Evolutionary conservation across 306 rosid species (phyloP).

Genomic region (Gastrolobium bilobum): DNA sequence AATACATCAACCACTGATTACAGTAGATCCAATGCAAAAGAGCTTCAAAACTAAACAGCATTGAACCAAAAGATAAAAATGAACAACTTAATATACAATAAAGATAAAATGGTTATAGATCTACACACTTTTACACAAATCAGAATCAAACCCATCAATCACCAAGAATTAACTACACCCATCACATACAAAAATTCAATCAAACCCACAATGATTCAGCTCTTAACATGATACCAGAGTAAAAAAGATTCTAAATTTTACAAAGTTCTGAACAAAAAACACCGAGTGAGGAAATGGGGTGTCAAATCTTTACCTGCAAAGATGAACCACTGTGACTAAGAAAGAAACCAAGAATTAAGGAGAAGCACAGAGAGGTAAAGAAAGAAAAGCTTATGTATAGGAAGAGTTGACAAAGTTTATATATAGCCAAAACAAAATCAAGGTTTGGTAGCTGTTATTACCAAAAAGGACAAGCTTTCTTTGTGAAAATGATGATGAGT

Average conservation of each 20-base stretch:
- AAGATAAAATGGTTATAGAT: constrained; percentile 52
- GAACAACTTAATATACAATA: constrained; percentile 19
- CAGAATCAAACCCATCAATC: constrained; percentile 38
- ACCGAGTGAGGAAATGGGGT: constrained; percentile 41
- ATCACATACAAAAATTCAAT: not conserved
- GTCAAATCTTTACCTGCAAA: constrained; percentile 39
- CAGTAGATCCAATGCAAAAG: constrained; percentile 50
- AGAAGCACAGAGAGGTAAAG: constrained; percentile 2
- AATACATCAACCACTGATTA: constrained; percentile 25
- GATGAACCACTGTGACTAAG: not conserved
- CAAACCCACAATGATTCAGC: constrained; percentile 32
- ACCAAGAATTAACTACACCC: constrained; percentile 21
- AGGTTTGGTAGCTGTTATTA: constrained; percentile 36
- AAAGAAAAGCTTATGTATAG: constrained; percentile 25
- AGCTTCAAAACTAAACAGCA: constrained; percentile 41
- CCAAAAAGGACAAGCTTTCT: constrained; percentile 50
- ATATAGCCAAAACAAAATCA: constrained; percentile 55
- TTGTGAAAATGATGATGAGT: constrained; percentile 24
- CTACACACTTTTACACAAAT: constrained; percentile 32
- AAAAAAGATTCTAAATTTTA: constrained; percentile 27
- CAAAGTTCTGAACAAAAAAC: not conserved
- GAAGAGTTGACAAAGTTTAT: constrained; percentile 46
- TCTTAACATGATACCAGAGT: constrained; percentile 37
- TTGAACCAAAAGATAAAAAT: constrained; percentile 24
- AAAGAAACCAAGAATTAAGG: not conserved